These are phyloP conservation scores for Fusarium penzigii DNA, from an alignment of 2,329 filamentous ascomycete species.

Conservation along the genomic window DNA sequence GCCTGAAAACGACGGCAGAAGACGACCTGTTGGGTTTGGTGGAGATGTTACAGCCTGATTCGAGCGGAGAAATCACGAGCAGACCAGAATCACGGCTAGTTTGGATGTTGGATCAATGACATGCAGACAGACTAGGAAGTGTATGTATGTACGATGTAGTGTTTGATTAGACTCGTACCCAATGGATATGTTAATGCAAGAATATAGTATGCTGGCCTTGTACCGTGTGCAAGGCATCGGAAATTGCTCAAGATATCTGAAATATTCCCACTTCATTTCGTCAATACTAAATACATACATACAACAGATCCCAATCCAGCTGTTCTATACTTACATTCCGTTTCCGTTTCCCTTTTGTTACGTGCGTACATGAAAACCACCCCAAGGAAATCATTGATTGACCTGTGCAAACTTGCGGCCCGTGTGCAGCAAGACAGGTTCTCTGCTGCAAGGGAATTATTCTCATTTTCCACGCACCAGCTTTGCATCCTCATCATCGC, in stretches of 20 bases:
- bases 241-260: not conserved
- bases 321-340: not conserved
- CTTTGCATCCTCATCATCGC: constrained; percentile 54
- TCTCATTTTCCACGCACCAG: constrained; percentile 50
- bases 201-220: not conserved
- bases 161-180: not conserved
- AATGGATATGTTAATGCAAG: not conserved
- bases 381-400: not conserved
- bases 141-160: not conserved
- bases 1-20: constrained; percentile 72
- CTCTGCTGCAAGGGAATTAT: not conserved
- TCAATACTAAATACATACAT: not conserved
- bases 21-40: constrained; percentile 89
- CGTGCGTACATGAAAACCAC: not conserved
- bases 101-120: too few relatives aligned
- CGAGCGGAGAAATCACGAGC: not conserved
- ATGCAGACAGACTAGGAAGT: too few relatives aligned
- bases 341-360: not conserved
- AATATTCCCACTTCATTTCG: not conserved
- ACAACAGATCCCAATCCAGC: not conserved
- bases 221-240: not conserved
- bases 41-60: constrained; percentile 56
- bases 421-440: not conserved
- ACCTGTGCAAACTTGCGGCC: not conserved
- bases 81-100: not conserved